Evolutionary conservation across 495 filamentous ascomycete genomes (phyloP).

Genomic region (Aspergillus incahuasiensis): DNA sequence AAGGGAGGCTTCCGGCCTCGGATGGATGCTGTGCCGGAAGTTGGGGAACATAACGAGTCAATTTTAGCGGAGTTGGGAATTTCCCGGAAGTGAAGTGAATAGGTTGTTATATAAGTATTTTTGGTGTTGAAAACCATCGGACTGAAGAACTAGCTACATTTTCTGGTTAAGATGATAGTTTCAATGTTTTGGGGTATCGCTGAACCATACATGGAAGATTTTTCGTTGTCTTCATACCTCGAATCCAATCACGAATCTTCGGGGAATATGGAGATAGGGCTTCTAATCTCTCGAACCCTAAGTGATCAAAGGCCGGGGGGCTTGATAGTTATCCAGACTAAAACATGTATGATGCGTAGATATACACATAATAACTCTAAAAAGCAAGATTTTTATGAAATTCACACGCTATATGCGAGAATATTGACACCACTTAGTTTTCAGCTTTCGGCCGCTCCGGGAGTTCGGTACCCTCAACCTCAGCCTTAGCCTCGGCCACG

Average conservation of each 20-base stretch:
- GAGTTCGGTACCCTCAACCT: not conserved
- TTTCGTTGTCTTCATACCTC: no score
- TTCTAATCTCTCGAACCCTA: not conserved
- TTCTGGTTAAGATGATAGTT: not conserved
- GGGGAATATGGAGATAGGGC: not conserved
- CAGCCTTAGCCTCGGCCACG: not conserved
- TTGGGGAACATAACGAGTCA: conserved; percentile 40
- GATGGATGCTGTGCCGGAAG: conserved; percentile 34
- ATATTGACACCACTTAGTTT: not conserved
- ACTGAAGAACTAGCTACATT: not conserved
- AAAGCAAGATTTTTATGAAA: not conserved
- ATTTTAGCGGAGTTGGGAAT: conserved; percentile 34
- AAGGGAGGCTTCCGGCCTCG: conserved; percentile 28
- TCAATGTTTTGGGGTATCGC: no score
- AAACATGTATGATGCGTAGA: not conserved
- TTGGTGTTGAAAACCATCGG: not conserved
- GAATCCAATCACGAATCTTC: no score
- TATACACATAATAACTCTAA: not conserved
- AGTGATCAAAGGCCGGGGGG: not conserved
- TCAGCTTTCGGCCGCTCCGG: not conserved
- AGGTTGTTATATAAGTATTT: not conserved
- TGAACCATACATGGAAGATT: no score
- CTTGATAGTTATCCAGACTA: not conserved
- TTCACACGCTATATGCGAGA: not conserved
- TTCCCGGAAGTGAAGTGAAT: not conserved